Base-by-base conservation (phyloP, 306 rosid genomes). In the Rubus idaeus region DNA sequence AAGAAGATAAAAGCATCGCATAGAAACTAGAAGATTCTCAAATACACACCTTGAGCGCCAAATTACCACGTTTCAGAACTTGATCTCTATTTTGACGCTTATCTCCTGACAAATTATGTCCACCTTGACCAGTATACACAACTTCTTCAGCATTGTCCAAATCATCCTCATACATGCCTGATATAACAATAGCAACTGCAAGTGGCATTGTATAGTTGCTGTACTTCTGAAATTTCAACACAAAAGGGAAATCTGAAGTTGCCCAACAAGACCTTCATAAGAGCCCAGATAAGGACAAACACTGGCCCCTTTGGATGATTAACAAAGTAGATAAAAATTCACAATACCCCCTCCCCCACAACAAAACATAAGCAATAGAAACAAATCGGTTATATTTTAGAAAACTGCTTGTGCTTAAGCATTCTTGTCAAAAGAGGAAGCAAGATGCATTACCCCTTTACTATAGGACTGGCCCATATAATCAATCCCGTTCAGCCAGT, bases 111-210 rank as follows among this genome's bases (percentile, higher is more conserved):
- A 95, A 75, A 83, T 95, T 88, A 70, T 95, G 97, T 46, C 99
- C 99, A 73, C 99, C 99, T 88, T 95, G 99, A 74, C 99, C 99
- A 41, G 99, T 92, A 86, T 95, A 95, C 56, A 92, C 79, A 63
- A 95, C 89, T 71, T 95, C 96, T 64, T 95, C 97, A 21, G 99
- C 97, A 81, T 95, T 95, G 78, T 95, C 99, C 61, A 90, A 74
- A 75, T 95, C 99, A 85, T 92, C 99, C 78, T 95, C 99, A 72
- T 95, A 95, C 98, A 87, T 87, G 75, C 99, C 99, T 6, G 99
- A 95, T 66, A 95, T 67, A 73, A 95, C 98, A 86, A 95, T 92
- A 71, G 97, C 88, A 64, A 95, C 93, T 16, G 98, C 98, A 74
- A 95, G 6, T 58, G 99, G 99, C 71, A 82, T 85, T 64, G 85